A percentile compares a stretch with the other conserved stretches of the same genome.
These are phyloP conservation scores for Aureobasidium sp. DNA, from an alignment of 2,329 filamentous ascomycete genomes.

Conservation along the genomic window DNA sequence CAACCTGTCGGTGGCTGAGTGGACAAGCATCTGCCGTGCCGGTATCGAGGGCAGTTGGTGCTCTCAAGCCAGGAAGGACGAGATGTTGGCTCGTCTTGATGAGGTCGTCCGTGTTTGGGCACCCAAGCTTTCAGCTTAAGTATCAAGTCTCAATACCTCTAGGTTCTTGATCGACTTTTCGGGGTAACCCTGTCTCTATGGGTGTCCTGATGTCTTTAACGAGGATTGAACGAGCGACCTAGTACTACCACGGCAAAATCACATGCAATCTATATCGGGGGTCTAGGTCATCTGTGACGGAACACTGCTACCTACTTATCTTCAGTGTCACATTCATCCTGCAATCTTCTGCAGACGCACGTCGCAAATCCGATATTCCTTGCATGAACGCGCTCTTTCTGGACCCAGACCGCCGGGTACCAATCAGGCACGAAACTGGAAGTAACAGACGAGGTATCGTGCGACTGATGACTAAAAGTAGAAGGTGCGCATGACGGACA, in stretches of 20 bases:
- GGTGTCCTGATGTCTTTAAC: not conserved
- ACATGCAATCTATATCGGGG: not conserved
- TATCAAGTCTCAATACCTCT: no score
- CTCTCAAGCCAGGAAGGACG: conserved; percentile 52
- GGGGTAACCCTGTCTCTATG: not conserved
- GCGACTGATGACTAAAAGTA: not conserved
- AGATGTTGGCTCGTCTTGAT: conserved; percentile 37
- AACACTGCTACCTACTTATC: not conserved
- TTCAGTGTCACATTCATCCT: not conserved
- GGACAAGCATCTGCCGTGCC: conserved; percentile 55
- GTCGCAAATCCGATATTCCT: conserved; percentile 1
- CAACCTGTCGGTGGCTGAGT: conserved; percentile 54
- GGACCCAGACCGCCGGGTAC: not conserved
- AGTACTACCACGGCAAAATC: not conserved
- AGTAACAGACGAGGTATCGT: not conserved
- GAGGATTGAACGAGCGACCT: not conserved
- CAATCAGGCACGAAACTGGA: not conserved
- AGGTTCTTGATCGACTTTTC: not conserved
- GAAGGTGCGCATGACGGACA: not conserved
- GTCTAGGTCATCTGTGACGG: not conserved
- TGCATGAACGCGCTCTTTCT: not conserved
- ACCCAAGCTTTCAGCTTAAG: not conserved
- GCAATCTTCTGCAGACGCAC: not conserved
- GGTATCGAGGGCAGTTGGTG: conserved; percentile 66
- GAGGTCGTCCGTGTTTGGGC: conserved; percentile 7